Conservation (phyloP, 2,329 filamentous ascomycete genomes). For the Apiospora marii region DNA sequence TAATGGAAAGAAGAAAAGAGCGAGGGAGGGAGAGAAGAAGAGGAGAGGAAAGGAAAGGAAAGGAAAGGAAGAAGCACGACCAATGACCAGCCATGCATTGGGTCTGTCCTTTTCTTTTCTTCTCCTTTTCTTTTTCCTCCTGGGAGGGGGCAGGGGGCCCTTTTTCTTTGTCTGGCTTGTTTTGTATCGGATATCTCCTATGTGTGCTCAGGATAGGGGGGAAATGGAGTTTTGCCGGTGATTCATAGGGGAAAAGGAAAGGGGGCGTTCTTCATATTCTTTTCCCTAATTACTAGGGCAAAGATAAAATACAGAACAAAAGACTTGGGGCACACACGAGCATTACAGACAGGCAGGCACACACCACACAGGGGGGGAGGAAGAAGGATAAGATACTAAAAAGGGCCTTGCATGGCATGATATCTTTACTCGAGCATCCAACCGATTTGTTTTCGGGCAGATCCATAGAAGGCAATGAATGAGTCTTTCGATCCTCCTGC, state of each 20-base stretch:
- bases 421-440: neutral
- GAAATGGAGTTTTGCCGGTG: slow-evolving; percentile 1
- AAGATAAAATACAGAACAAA: neutral
- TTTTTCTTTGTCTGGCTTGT: neutral
- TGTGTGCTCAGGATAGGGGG: slow-evolving; percentile 17
- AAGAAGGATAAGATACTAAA: neutral
- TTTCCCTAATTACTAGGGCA: neutral
- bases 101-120: neutral
- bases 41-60: neutral
- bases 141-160: neutral
- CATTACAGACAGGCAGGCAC: neutral
- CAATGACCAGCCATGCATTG: neutral
- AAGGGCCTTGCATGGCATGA: slow-evolving; percentile 4
- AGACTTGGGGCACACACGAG: slow-evolving; percentile 12
- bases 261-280: neutral
- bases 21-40: neutral
- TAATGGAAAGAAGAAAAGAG: slow-evolving; percentile 9
- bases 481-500: neutral
- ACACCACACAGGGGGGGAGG: neutral
- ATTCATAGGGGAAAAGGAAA: neutral
- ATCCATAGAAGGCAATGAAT: slow-evolving; percentile 10
- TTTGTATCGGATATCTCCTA: slow-evolving; percentile 8
- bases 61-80: neutral
- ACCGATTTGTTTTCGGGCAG: neutral
- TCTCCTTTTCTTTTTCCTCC: neutral